Conservation (phyloP, 108 stramenopile species). For the Pinguiococcus pyrenoidosus region DNA sequence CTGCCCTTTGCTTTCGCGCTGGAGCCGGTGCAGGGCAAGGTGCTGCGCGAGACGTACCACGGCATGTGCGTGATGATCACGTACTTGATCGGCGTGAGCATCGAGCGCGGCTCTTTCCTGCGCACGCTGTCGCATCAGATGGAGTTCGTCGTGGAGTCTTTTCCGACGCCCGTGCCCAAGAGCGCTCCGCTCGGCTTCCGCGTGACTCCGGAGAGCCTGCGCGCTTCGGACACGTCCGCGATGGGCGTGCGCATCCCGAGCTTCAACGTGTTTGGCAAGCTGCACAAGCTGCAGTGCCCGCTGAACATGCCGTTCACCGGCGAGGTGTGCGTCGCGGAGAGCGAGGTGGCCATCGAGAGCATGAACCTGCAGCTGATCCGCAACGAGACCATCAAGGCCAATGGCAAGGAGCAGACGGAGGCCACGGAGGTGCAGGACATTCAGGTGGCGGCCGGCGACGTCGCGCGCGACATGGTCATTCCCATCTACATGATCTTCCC, state of each 20-base stretch:
- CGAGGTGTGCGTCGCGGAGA: slow-evolving; percentile 29
- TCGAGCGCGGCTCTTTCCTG: slow-evolving; percentile 7
- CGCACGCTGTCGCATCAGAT: not conserved
- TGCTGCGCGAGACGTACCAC: slow-evolving; percentile 30
- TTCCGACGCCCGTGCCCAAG: not conserved
- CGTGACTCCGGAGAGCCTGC: slow-evolving; percentile 9
- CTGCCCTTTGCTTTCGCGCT: slow-evolving; percentile 13
- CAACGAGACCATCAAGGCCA: slow-evolving; percentile 26
- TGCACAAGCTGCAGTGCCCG: slow-evolving; percentile 15
- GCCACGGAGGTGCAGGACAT: slow-evolving; percentile 42
- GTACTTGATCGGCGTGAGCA: slow-evolving; percentile 8
- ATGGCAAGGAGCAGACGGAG: slow-evolving; percentile 22
- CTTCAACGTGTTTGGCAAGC: slow-evolving; percentile 17
- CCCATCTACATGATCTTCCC: slow-evolving; percentile 45
- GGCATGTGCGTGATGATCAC: slow-evolving; percentile 17
- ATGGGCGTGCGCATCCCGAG: slow-evolving; percentile 1
- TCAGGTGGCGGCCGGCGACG: slow-evolving; percentile 39
- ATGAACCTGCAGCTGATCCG: slow-evolving; percentile 42
- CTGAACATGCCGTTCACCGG: slow-evolving; percentile 37
- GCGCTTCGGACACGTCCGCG: not conserved
- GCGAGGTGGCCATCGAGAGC: slow-evolving; percentile 21
- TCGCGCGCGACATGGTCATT: slow-evolving; percentile 22
- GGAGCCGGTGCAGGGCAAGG: not conserved
- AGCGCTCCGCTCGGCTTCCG: slow-evolving; percentile 2
- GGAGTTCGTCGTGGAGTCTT: slow-evolving; percentile 22